Percentiles rank a stretch among this genome's conserved stretches.
These are phyloP conservation scores for Neurospora sp. DNA, from an alignment of 495 filamentous ascomycete species.

Conservation along the genomic window DNA sequence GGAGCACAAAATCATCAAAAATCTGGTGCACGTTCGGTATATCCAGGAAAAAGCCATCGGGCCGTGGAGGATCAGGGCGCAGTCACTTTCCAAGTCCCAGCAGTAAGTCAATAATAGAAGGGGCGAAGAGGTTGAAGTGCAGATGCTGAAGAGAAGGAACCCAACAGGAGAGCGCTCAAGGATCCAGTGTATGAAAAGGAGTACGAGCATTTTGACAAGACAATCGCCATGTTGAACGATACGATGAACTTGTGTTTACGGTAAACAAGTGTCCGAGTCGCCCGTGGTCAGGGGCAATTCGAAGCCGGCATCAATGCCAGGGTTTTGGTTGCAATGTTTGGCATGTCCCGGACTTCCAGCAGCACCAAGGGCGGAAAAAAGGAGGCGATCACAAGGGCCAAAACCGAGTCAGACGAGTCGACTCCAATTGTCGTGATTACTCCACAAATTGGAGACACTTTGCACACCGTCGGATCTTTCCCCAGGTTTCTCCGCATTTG, in stretches of 20 bases:
- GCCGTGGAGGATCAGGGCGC: constrained; percentile 1
- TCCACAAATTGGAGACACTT: background rate
- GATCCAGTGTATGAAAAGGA: constrained; percentile 14
- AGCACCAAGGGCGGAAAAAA: background rate
- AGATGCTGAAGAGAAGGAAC: background rate
- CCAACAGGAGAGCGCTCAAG: background rate
- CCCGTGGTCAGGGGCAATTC: background rate
- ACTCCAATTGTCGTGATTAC: background rate
- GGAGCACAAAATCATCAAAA: constrained; percentile 76
- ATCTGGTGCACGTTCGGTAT: constrained; percentile 52
- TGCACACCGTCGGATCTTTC: background rate
- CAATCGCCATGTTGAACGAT: constrained; percentile 62
- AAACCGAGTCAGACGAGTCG: background rate
- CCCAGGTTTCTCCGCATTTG: background rate
- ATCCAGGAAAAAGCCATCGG: background rate
- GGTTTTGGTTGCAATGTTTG: background rate
- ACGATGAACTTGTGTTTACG: constrained; percentile 58
- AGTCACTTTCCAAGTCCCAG: background rate
- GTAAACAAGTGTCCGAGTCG: constrained; percentile 29
- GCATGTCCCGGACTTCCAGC: background rate
- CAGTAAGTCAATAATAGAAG: constrained; percentile 5
- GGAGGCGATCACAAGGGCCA: background rate
- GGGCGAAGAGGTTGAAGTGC: background rate
- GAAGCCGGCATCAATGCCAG: background rate
- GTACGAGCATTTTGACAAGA: constrained; percentile 53